A percentile compares a stretch with the other conserved stretches of the same genome.
These are phyloP conservation scores for Aspergillus terreus DNA, from an alignment of 2,329 filamentous ascomycete genomes.

Conservation along the genomic window DNA sequence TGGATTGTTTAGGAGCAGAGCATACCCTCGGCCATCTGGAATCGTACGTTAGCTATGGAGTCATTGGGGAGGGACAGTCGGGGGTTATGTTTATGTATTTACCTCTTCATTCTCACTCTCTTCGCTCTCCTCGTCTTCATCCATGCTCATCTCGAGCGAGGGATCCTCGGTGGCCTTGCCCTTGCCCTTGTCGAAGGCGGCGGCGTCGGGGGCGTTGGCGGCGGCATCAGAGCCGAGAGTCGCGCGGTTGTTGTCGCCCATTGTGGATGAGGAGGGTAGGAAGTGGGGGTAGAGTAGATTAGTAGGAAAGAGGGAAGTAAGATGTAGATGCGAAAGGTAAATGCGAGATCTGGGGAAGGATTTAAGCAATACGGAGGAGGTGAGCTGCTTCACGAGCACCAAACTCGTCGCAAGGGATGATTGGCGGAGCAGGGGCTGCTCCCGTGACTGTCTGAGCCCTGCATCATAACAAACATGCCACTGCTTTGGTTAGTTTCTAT, in stretches of 20 bases:
- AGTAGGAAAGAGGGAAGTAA: conserved; percentile 34
- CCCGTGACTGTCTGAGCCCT: conserved; percentile 16
- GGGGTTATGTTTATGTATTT: no score
- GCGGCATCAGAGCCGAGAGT: conserved; percentile 37
- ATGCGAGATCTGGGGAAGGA: conserved; percentile 50
- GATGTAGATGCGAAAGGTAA: conserved; percentile 60
- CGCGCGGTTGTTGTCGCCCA: conserved; percentile 32
- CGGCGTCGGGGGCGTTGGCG: conserved; percentile 30
- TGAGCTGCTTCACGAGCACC: conserved; percentile 39
- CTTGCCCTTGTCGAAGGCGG: conserved; percentile 72
- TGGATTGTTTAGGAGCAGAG: not conserved
- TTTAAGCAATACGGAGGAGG: no score
- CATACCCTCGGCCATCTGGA: conserved; percentile 5
- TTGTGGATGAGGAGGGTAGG: conserved; percentile 17
- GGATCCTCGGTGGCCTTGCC: conserved; percentile 64
- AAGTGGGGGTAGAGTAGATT: not conserved
- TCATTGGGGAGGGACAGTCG: no score
- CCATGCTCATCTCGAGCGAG: conserved; percentile 62
- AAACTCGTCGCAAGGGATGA: conserved; percentile 30
- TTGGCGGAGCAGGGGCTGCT: conserved; percentile 11
- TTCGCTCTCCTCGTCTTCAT: conserved; percentile 67
- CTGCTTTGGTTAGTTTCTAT: conserved; percentile 1
- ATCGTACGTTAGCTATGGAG: conserved; percentile 18
- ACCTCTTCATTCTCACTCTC: conserved; percentile 55
- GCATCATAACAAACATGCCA: conserved; percentile 18